Evolutionary conservation across 2,329 filamentous ascomycete species (phyloP).

Genomic region (Xylariomycetidae sp.): DNA sequence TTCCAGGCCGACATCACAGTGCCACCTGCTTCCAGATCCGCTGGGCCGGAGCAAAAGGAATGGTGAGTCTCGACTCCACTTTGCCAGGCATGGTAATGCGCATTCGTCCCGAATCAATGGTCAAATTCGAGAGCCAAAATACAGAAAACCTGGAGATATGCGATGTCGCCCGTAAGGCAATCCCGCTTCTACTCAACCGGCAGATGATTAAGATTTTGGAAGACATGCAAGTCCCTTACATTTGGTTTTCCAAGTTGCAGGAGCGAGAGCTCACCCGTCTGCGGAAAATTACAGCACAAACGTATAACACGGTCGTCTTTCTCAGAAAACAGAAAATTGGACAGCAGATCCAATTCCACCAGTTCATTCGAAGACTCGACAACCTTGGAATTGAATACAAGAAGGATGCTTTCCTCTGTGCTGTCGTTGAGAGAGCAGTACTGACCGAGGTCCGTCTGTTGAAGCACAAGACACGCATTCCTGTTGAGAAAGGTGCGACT

Average conservation of each 20-base stretch:
- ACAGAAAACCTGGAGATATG: slow-evolving; percentile 62
- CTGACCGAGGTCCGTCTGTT: slow-evolving; percentile 66
- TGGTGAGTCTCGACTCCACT: slow-evolving; percentile 59
- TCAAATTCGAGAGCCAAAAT: slow-evolving; percentile 61
- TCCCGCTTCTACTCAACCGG: slow-evolving; percentile 67
- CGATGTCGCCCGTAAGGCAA: slow-evolving; percentile 58
- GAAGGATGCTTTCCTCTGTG: slow-evolving; percentile 62
- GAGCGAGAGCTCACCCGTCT: slow-evolving; percentile 54
- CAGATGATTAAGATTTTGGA: slow-evolving; percentile 83
- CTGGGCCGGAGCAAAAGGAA: slow-evolving; percentile 69
- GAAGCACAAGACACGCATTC: slow-evolving; percentile 74
- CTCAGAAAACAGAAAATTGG: slow-evolving; percentile 58
- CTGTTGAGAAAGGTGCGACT: slow-evolving; percentile 63
- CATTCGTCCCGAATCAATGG: slow-evolving; percentile 66
- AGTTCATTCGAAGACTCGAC: slow-evolving; percentile 54
- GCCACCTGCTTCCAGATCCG: slow-evolving; percentile 72
- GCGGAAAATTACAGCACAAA: slow-evolving; percentile 49
- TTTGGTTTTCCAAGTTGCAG: slow-evolving; percentile 62
- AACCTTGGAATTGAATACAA: slow-evolving; percentile 58
- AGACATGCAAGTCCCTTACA: slow-evolving; percentile 56
- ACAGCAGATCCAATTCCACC: slow-evolving; percentile 51
- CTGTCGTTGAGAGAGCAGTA: slow-evolving; percentile 62
- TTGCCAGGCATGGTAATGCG: slow-evolving; percentile 52
- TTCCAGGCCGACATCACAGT: slow-evolving; percentile 40
- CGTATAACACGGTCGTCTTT: slow-evolving; percentile 59